phyloP scores from a whole-genome alignment of 1,284 basidiomycete genomes.

The Trichosporon sp. region DNA sequence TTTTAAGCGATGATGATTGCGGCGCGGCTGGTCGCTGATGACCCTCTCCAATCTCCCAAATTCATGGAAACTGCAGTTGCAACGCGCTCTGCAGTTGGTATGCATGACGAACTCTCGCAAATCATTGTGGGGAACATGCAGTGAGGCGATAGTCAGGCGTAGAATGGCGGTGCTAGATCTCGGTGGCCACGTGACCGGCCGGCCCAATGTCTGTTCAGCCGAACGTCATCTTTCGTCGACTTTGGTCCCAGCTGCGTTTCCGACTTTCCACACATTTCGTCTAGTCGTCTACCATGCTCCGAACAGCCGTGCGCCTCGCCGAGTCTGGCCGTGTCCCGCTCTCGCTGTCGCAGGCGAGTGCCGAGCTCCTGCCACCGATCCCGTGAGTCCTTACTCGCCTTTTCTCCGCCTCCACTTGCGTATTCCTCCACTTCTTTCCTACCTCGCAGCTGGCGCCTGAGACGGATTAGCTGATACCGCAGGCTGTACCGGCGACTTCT shows the following conservation, averaged over 20 bases:
- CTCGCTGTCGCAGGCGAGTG: constrained; percentile 57
- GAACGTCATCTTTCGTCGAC: not conserved
- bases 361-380: constrained; percentile 71
- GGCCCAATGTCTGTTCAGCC: not conserved
- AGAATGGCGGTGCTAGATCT: not conserved
- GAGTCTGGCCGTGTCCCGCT: constrained; percentile 62
- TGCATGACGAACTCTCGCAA: no score
- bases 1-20: not conserved
- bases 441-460: not conserved
- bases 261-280: constrained; percentile 16
- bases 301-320: constrained; percentile 49
- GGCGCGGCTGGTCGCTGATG: not conserved
- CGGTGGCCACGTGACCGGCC: not conserved
- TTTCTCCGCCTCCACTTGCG: not conserved
- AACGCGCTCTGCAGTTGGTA: not conserved
- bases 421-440: not conserved
- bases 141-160: not conserved
- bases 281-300: constrained; percentile 50
- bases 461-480: not conserved
- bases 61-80: not conserved
- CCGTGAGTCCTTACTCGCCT: constrained; percentile 55
- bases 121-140: not conserved
- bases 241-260: constrained; percentile 8
- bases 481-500: constrained; percentile 78
- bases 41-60: not conserved